Conservation (phyloP, 208 protist genomes). For the Leishmania martiniquensis region DNA sequence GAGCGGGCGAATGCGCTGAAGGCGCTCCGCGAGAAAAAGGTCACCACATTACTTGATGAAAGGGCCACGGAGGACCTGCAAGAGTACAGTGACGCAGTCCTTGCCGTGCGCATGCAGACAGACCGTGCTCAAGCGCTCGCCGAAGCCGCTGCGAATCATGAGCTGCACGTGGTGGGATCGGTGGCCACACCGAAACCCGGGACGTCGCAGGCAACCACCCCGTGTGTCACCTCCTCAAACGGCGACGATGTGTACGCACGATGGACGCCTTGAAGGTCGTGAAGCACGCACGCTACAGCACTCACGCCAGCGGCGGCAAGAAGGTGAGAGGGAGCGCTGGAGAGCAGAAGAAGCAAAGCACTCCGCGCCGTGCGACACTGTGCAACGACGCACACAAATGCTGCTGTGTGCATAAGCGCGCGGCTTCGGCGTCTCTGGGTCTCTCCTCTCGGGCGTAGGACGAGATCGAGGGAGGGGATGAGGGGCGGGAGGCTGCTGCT, state of each 20-base stretch:
- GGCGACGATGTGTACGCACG: slow-evolving; percentile 20
- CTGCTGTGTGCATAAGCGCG: not conserved
- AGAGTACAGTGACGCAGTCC: slow-evolving; percentile 13
- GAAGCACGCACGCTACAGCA: slow-evolving; percentile 2
- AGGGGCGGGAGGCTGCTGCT: too few species aligned
- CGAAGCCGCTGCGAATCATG: slow-evolving; percentile 8
- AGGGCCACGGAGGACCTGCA: slow-evolving; percentile 1
- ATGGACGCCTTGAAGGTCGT: slow-evolving; percentile 3
- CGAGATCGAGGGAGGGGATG: not conserved
- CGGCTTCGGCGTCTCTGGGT: not conserved
- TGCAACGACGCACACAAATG: too few species aligned
- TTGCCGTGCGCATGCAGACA: slow-evolving; percentile 16
- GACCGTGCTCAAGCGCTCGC: slow-evolving; percentile 16
- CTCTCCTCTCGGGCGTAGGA: not conserved
- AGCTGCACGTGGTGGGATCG: slow-evolving; percentile 24
- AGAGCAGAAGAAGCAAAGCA: not conserved
- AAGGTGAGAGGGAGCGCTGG: not conserved
- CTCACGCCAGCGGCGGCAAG: not conserved
- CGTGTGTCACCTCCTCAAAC: slow-evolving; percentile 14
- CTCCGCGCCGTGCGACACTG: not conserved
- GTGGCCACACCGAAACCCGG: slow-evolving; percentile 6
- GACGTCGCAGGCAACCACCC: slow-evolving; percentile 16
- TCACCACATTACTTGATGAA: slow-evolving; percentile 4
- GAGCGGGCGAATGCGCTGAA: slow-evolving; percentile 8
- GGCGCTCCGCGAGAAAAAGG: slow-evolving; percentile 7